Base-by-base conservation (phyloP, 768 basidiomycete species). In the Amylocystis lapponica region DNA sequence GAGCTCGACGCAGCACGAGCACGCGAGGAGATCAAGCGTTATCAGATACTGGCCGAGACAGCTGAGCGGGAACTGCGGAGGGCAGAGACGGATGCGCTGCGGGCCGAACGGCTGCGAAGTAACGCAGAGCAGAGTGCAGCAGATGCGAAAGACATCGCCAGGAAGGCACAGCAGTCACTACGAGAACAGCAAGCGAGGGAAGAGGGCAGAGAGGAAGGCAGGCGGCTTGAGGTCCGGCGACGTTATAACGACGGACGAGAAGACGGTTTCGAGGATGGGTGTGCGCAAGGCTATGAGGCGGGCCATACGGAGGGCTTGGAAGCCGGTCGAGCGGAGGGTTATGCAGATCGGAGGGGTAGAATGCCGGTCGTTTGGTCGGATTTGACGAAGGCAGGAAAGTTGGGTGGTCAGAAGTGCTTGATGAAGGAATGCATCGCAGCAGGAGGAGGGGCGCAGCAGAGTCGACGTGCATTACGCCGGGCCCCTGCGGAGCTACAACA, bases 41-140 rank as follows among this genome's bases (percentile, higher is more conserved):
- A 70, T 42, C 68, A 73, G 48, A 53, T 74, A 48, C 69, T 72
- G 54, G 53, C 75, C 49, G 74, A 77, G 49, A 56, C 57, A 22
- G 57, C 69, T 17, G 71, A 78, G 51, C 63, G 68, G 13, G 64
- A 68, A 42, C 45, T 53, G 8, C 57, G 66, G 47, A 58, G 66
- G 17, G 52, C 68, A 27, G 74, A 76, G 41, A 38, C 59, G 26
- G 63, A 68, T 37, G 45, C 56, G 9, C 60, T 60, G 52, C 62
- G 66, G 22, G 52, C 66, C 30, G 75, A 76, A 38, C 55, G 60
- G 36, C 53, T 63, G 41, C 60, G 61, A 40, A 52, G 56, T 29
- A 67, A 71, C 36, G 68, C 71, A n/a, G 69, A 79, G 50, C 66
- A 71, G 34, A 59, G 60, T 40, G 64, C 65, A 34, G 47, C 60